Conservation (phyloP, 306 rosid genomes). For the Trifolium repens region DNA sequence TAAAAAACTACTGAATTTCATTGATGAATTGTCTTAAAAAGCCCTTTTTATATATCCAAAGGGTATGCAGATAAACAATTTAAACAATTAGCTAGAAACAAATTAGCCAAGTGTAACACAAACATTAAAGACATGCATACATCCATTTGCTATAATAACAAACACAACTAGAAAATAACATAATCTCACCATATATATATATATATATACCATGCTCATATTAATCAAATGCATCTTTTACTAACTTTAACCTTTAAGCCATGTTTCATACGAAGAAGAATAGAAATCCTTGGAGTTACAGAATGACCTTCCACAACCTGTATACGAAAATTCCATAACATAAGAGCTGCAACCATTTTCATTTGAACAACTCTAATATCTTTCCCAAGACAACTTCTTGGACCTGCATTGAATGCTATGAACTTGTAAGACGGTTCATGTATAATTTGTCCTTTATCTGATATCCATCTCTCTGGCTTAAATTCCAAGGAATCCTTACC, state of each 20-base stretch:
- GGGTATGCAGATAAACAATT: no score
- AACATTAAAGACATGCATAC: no score
- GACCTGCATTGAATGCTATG: background rate
- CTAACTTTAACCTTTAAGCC: background rate
- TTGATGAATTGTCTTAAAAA: no score
- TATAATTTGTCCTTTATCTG: background rate
- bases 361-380: background rate
- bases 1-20: no score
- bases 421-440: background rate
- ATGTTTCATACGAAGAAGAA: background rate
- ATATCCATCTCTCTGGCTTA: background rate
- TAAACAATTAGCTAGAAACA: no score
- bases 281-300: background rate
- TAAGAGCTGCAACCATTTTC: background rate
- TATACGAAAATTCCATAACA: background rate
- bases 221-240: background rate
- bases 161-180: no score
- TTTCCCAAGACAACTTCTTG: background rate
- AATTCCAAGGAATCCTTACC: background rate
- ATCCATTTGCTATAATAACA: no score
- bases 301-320: background rate
- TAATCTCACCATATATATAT: no score
- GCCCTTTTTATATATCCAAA: no score
- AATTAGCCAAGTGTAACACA: no score
- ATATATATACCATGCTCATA: no score